Percentiles rank a stretch among this genome's conserved stretches.
phyloP scores from a whole-genome alignment of 371 early-diverging fungal genomes.

The Mucor plumbeus region DNA sequence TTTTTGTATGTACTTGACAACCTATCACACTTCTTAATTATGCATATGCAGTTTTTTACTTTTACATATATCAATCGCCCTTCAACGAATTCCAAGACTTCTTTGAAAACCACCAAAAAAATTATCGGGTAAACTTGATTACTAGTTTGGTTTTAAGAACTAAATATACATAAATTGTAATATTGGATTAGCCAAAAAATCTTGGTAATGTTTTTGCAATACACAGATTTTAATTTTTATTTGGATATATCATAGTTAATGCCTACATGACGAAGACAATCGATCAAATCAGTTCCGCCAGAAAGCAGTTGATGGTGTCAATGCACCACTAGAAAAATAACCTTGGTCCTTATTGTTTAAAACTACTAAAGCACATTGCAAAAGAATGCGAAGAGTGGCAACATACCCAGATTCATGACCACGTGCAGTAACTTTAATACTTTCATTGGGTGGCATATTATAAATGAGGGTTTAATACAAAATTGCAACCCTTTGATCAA shows the following conservation, averaged over 20 bases:
- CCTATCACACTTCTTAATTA: neutral
- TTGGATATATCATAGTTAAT: constrained; percentile 52
- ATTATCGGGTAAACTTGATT: neutral
- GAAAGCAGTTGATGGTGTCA: constrained; percentile 68
- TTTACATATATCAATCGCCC: neutral
- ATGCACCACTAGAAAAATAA: constrained; percentile 59
- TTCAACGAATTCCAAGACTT: constrained; percentile 9
- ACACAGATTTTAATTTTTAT: constrained; percentile 4
- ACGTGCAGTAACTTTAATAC: constrained; percentile 54
- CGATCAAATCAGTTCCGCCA: constrained; percentile 61
- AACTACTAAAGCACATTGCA: constrained; percentile 61
- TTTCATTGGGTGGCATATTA: constrained; percentile 42
- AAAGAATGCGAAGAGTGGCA: constrained; percentile 63
- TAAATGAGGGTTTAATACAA: constrained; percentile 21
- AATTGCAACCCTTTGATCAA: constrained; percentile 57
- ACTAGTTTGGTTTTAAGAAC: too few species aligned
- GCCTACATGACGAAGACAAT: constrained; percentile 58
- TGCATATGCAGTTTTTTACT: neutral
- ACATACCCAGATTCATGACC: constrained; percentile 72
- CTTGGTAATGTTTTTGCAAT: neutral
- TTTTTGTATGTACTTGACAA: neutral
- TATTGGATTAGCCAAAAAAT: too few species aligned
- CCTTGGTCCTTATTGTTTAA: constrained; percentile 42
- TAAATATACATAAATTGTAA: too few species aligned
- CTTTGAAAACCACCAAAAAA: neutral